Evolutionary conservation across 2,329 filamentous ascomycete species (phyloP).

Genomic region (Xylaria arbuscula): DNA sequence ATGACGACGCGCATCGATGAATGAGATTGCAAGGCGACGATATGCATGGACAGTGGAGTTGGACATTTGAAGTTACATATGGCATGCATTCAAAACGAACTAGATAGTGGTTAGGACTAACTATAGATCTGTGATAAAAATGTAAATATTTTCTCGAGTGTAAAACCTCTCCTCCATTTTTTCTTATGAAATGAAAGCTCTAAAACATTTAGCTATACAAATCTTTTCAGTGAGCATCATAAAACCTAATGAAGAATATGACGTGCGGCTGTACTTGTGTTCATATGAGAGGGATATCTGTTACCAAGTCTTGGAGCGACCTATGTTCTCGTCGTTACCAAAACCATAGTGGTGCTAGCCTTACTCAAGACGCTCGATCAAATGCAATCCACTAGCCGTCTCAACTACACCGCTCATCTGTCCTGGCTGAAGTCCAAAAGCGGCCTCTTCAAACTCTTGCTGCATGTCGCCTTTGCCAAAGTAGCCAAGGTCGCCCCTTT

Average conservation of each 20-base stretch:
- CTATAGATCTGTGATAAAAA: background rate
- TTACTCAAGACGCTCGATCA: slow-evolving; percentile 77
- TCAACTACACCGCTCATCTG: slow-evolving; percentile 89
- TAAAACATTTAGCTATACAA: background rate
- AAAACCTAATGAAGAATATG: background rate
- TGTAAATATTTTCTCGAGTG: background rate
- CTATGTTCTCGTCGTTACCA: slow-evolving; percentile 1
- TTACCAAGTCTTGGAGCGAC: background rate
- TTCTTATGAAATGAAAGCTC: background rate
- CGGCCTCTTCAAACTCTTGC: slow-evolving; percentile 96
- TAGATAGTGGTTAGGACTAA: slow-evolving; percentile 3
- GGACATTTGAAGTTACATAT: background rate
- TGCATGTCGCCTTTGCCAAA: slow-evolving; percentile 98
- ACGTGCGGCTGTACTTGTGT: background rate
- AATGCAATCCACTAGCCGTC: slow-evolving; percentile 91
- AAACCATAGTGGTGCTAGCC: background rate
- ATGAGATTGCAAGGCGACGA: slow-evolving; percentile 6
- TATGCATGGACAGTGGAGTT: background rate
- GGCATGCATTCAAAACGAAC: slow-evolving; percentile 16
- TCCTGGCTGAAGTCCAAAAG: slow-evolving; percentile 88
- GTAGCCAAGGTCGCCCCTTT: slow-evolving; percentile 93
- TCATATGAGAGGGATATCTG: background rate
- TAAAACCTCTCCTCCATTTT: background rate
- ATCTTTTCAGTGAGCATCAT: background rate
- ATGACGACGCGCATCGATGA: background rate